A percentile compares a stretch with the other conserved stretches of the same genome.
Evolutionary conservation across 75 land plant genomes (phyloP).

Genomic region (Pinus tabuliformis): DNA sequence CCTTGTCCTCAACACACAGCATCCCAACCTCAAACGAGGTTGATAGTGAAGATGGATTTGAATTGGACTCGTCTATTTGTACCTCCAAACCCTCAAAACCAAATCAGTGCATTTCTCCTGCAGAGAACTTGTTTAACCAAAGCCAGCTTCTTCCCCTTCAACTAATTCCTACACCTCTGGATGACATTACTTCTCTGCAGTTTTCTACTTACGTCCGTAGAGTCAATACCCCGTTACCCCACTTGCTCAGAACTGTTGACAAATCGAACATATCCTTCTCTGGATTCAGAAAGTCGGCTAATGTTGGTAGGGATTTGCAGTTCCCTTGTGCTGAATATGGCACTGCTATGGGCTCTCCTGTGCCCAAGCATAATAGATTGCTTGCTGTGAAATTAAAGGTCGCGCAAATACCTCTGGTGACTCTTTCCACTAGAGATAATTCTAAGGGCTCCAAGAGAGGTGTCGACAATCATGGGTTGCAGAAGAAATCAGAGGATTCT

Average conservation of each 20-base stretch:
- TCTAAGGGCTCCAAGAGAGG: slow-evolving; percentile 11
- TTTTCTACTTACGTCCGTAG: not conserved
- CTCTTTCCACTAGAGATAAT: slow-evolving; percentile 46
- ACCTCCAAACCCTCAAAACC: slow-evolving; percentile 6
- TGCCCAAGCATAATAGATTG: slow-evolving; percentile 22
- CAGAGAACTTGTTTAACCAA: slow-evolving; percentile 43
- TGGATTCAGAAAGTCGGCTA: slow-evolving; percentile 34
- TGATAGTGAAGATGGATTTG: slow-evolving; percentile 9
- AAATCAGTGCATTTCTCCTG: slow-evolving; percentile 24
- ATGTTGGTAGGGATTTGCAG: slow-evolving; percentile 7
- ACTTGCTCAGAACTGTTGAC: slow-evolving; percentile 42
- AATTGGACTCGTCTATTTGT: slow-evolving; percentile 25
- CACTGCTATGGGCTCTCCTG: not conserved
- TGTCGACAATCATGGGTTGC: not conserved
- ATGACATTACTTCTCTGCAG: too few relatives aligned
- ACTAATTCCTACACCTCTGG: not conserved
- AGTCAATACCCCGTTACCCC: slow-evolving; percentile 21
- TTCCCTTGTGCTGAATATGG: not conserved
- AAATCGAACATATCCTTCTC: slow-evolving; percentile 42
- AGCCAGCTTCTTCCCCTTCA: slow-evolving; percentile 42
- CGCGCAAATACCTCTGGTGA: slow-evolving; percentile 49
- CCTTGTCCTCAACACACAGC: slow-evolving; percentile 2
- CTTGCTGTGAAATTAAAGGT: slow-evolving; percentile 57
- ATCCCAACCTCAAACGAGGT: slow-evolving; percentile 1
- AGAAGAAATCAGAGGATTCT: slow-evolving; percentile 5